Percentiles rank a stretch among this genome's conserved stretches.
Conservation (phyloP, 2,329 filamentous ascomycete species). For the Cadophora gregata region DNA sequence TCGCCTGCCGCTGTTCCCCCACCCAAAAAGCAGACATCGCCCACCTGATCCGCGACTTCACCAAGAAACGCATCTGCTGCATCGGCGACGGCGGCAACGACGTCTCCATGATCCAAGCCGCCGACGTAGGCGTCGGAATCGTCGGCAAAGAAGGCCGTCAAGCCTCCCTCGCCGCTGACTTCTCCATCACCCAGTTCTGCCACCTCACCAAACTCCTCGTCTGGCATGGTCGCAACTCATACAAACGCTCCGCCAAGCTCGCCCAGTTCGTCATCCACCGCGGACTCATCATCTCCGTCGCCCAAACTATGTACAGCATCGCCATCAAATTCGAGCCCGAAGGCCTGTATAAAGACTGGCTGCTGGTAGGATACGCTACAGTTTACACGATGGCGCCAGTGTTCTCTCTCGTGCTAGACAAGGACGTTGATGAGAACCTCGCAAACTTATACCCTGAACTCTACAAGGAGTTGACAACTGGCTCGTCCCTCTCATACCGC, state of each 20-base stretch:
- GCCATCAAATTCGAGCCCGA: conserved; percentile 92
- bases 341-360: conserved; percentile 94
- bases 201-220: conserved; percentile 97
- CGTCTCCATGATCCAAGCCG: conserved; percentile 98
- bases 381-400: conserved; percentile 94
- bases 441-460: conserved; percentile 96
- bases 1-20: conserved; percentile 95
- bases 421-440: conserved; percentile 91
- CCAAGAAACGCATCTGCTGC: conserved; percentile 94
- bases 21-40: conserved; percentile 97
- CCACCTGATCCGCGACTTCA: conserved; percentile 85
- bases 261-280: conserved; percentile 98
- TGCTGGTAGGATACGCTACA: conserved; percentile 95
- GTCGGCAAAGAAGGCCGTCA: conserved; percentile 97
- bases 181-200: conserved; percentile 93
- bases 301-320: conserved; percentile 97
- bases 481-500: conserved; percentile 84
- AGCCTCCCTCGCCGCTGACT: conserved; percentile 93
- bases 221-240: conserved; percentile 97
- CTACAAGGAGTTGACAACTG: conserved; percentile 94
- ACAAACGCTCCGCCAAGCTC: conserved; percentile 94
- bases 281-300: conserved; percentile 92
- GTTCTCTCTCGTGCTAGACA: conserved; percentile 90
- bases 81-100: conserved; percentile 99
- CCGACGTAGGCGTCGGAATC: conserved; percentile 96